These are phyloP conservation scores for Pseudocercospora eumusae DNA, from an alignment of 2,329 filamentous ascomycete species.

Conservation along the genomic window DNA sequence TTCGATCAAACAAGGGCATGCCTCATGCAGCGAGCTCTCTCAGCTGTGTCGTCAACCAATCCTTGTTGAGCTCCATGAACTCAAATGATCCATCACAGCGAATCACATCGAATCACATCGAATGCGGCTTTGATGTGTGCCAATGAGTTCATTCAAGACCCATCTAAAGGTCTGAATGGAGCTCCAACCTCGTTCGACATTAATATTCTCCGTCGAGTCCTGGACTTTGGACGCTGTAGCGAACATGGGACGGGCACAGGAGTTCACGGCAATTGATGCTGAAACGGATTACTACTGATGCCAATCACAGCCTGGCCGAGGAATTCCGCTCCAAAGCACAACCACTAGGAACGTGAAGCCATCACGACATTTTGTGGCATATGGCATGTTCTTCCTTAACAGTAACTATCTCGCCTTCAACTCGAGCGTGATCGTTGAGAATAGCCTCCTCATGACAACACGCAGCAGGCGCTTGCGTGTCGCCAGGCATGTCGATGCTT, in stretches of 20 bases:
- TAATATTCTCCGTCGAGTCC: background rate
- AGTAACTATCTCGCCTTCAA: background rate
- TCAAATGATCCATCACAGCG: background rate
- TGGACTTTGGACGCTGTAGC: background rate
- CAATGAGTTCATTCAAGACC: background rate
- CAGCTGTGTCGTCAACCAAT: background rate
- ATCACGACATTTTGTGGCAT: background rate
- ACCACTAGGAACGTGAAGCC: background rate
- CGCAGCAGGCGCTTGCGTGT: background rate
- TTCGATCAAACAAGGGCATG: background rate
- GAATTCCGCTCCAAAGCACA: background rate
- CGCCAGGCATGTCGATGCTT: background rate
- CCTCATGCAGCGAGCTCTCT: background rate
- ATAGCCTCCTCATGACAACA: background rate
- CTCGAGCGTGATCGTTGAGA: background rate
- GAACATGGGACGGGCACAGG: background rate
- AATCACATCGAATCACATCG: background rate
- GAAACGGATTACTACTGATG: background rate
- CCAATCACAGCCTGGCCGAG: background rate
- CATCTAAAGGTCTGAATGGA: background rate
- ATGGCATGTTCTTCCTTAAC: background rate
- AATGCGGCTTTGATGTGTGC: background rate
- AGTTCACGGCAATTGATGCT: background rate
- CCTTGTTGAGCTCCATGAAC: background rate
- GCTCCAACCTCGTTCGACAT: background rate